Evolutionary conservation across 2,329 filamentous ascomycete genomes (phyloP).

Genomic region (Fusarium equiseti): DNA sequence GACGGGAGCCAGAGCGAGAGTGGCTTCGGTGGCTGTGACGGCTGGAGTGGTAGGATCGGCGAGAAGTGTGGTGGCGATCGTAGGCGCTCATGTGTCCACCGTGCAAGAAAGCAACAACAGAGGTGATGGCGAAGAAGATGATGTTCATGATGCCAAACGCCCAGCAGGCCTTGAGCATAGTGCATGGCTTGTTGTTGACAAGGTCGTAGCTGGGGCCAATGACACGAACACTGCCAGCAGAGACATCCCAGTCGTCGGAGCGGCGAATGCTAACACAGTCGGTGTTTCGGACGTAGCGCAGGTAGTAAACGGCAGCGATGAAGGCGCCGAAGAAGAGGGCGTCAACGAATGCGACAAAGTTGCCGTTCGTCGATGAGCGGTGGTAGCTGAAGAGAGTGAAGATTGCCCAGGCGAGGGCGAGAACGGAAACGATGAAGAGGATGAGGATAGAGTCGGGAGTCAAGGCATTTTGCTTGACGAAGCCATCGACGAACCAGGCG

Average conservation of each 20-base stretch:
- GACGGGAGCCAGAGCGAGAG: slow-evolving; percentile 53
- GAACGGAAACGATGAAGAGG: slow-evolving; percentile 74
- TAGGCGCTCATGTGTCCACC: slow-evolving; percentile 65
- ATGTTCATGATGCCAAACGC: slow-evolving; percentile 91
- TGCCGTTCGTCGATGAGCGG: slow-evolving; percentile 70
- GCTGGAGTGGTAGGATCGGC: slow-evolving; percentile 53
- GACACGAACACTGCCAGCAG: slow-evolving; percentile 72
- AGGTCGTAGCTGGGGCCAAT: slow-evolving; percentile 64
- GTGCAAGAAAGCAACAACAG: slow-evolving; percentile 74
- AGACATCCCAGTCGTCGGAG: slow-evolving; percentile 64
- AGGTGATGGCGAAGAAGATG: slow-evolving; percentile 83
- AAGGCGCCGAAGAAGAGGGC: slow-evolving; percentile 72
- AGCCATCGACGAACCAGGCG: slow-evolving; percentile 73
- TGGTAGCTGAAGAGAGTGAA: slow-evolving; percentile 76
- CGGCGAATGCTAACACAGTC: slow-evolving; percentile 74
- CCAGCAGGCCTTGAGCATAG: slow-evolving; percentile 92
- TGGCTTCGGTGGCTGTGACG: slow-evolving; percentile 58
- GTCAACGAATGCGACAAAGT: slow-evolving; percentile 71
- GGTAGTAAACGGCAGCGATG: slow-evolving; percentile 71
- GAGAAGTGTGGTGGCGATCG: slow-evolving; percentile 47
- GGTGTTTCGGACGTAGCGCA: slow-evolving; percentile 69
- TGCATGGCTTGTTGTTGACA: slow-evolving; percentile 79
- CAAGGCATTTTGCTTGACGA: slow-evolving; percentile 66
- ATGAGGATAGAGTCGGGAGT: slow-evolving; percentile 73
- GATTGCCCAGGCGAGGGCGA: slow-evolving; percentile 73